phyloP scores from a whole-genome alignment of 169 alveolate genomes.

The Plasmodium inui region DNA sequence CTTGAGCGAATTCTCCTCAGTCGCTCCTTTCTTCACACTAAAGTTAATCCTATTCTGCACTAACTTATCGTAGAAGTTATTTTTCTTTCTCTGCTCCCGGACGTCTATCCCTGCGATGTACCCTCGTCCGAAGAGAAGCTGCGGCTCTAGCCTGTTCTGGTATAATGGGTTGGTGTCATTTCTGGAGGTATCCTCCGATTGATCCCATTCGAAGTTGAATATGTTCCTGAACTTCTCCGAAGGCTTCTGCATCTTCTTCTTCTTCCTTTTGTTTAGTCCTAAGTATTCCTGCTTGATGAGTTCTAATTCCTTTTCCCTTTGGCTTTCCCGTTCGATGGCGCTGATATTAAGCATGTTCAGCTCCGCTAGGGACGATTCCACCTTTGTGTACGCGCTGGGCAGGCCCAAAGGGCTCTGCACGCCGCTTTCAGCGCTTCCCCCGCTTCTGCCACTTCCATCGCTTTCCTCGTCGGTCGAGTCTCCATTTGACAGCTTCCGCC shows the following conservation, averaged over 20 bases:
- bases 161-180: constrained; percentile 92
- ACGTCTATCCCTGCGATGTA: constrained; percentile 87
- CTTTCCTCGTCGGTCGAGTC: not conserved
- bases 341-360: constrained; percentile 58
- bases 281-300: constrained; percentile 90
- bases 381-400: constrained; percentile 1
- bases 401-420: not conserved
- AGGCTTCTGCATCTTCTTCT: constrained; percentile 91
- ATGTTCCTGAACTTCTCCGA: constrained; percentile 92
- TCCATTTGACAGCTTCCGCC: not conserved
- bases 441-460: constrained; percentile 3
- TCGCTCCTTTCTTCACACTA: constrained; percentile 13
- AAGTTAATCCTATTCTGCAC: constrained; percentile 78
- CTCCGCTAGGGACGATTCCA: constrained; percentile 76
- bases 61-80: constrained; percentile 87
- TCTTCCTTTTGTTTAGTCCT: constrained; percentile 90
- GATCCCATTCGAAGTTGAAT: constrained; percentile 92
- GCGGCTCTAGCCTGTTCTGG: constrained; percentile 90
- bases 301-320: constrained; percentile 89
- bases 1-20: not conserved
- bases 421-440: constrained; percentile 3
- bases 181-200: constrained; percentile 89
- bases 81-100: constrained; percentile 86
- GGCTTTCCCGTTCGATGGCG: constrained; percentile 55
- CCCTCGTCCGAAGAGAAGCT: constrained; percentile 93